These are phyloP conservation scores for Irineochytrium annulatum DNA, from an alignment of 192 early-diverging fungal genomes.

Conservation along the genomic window DNA sequence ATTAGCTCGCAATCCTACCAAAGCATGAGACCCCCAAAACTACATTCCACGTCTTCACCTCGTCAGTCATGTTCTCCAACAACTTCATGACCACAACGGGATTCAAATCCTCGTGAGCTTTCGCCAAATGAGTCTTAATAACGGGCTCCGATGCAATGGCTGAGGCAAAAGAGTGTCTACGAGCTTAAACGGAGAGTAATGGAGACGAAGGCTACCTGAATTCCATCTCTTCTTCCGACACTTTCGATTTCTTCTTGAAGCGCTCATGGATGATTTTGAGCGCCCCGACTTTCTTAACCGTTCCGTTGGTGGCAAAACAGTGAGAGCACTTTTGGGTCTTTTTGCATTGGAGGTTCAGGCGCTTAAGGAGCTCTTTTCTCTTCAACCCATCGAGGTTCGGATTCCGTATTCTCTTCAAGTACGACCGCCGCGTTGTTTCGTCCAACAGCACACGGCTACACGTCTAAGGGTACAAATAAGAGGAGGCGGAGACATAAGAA, in stretches of 20 bases:
- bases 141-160: slow-evolving; percentile 70
- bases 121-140: slow-evolving; percentile 68
- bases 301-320: slow-evolving; percentile 77
- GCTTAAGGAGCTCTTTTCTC: slow-evolving; percentile 73
- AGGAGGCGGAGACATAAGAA: slow-evolving; percentile 1
- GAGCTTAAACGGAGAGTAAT: not conserved
- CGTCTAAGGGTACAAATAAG: slow-evolving; percentile 40
- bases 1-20: slow-evolving; percentile 89
- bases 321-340: slow-evolving; percentile 80
- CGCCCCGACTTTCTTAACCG: slow-evolving; percentile 92
- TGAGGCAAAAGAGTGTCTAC: slow-evolving; percentile 66
- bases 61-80: slow-evolving; percentile 80
- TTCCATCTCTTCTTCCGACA: slow-evolving; percentile 68
- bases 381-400: slow-evolving; percentile 81
- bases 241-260: slow-evolving; percentile 75
- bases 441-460: slow-evolving; percentile 86
- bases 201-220: slow-evolving; percentile 44
- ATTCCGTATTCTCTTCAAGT: slow-evolving; percentile 63
- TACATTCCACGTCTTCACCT: slow-evolving; percentile 41
- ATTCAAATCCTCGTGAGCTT: slow-evolving; percentile 92
- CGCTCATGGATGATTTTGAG: slow-evolving; percentile 96
- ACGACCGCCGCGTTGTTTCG: slow-evolving; percentile 69
- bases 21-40: not conserved
- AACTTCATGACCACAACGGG: slow-evolving; percentile 81
- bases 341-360: slow-evolving; percentile 80